Evolutionary conservation across 2,329 filamentous ascomycete genomes (phyloP), one percentile per base, ranked within the genome.

Genomic region (Neurospora sp.): DNA sequence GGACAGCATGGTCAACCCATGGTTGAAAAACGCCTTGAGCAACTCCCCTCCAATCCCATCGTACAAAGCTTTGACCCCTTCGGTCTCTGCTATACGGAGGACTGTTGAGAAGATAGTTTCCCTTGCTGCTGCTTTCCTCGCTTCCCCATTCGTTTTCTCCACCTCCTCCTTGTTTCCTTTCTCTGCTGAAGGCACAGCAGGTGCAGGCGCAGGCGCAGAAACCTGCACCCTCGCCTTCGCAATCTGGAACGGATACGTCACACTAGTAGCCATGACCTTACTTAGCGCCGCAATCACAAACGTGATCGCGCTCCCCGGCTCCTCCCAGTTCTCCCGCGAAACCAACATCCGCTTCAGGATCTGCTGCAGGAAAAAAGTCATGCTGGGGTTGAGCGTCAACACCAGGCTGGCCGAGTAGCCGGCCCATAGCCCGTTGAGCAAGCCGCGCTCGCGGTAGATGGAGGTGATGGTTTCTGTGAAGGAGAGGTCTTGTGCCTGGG

Each of bases 211-310:
- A 58, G 52, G 15, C 69, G 17, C 79, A n/a, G 85, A 84, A 33
- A 91, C 86, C 78, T 96, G 93, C 3, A 92, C 86, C 36, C 92
- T 85, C 2, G 92, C 88, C 81, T 95, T 95, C n/a, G 92, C 93
- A 38, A 93, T 88, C 70, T 92, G 91, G 78, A 97, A 90, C 0
- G 94, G 94, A 77, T 97, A 97, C 0, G 92, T 97, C 70, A 93
- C 81, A 0, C 88, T 85, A 8, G 90, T 92, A 0, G 93, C 93
- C 33, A 90, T 82, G 0, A 89, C 89, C 80, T 97, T 97, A 79
- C 91, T 93, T 36, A 90, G 77, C 0, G 93, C 93, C 0, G 93
- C 93, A 40, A 86, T 77, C 11, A 86, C 72, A 72, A 87, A 87
- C 1, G 79, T 81, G 38, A 76, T 70, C 1, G 70, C 62, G 1